Evolutionary conservation across 495 filamentous ascomycete species (phyloP), one percentile per base, ranked within the genome.

Genomic region (Neurospora sp.): DNA sequence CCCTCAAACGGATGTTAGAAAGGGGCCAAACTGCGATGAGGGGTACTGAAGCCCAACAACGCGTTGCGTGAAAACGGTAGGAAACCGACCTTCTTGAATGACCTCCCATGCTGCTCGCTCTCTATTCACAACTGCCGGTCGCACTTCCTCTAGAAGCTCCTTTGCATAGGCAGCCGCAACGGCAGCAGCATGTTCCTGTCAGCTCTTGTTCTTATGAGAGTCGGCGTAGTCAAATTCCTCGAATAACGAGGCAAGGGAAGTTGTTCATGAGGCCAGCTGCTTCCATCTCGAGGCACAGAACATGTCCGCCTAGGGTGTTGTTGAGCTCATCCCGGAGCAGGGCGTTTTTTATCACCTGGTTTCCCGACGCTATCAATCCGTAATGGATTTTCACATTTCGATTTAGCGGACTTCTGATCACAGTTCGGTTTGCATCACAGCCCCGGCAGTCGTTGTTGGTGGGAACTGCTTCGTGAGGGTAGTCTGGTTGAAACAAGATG

Each of bases 301-400:
- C 79, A 1, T 8, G 0, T 8, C 38, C 40, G 0, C 44, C 70
- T 0, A 38, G 16, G 0, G 0, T 37, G 8, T 70, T 9, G 0
- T 18, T 12, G 0, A 82, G 39, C 1, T 48, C 12, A 16, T 81
- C 75, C 40, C 80, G 38, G 0, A 9, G 38, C 0, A 12, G 18
- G 3, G 71, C 76, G 44, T 72, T 44, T 53, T 75, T 78, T 14
- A 80, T 78, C 0, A 80, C 61, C 9, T 61, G 39, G 35, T 82
- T 72, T 0, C 75, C 79, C 0, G 81, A 82, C 9, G 75, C 81
- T 31, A 81, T 77, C 1, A 68, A 16, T 9, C 81, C 81, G 69
- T 77, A 79, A 61, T 81, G 35, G 6, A 37, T 37, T 37, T 37
- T 31, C 27, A 31, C 2, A 31, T 31, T 31, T 31, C 27, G 27